Evolutionary conservation across 202 grass and related monocot species (phyloP).

Genomic region (Bolboschoenoplectus hybrid): DNA sequence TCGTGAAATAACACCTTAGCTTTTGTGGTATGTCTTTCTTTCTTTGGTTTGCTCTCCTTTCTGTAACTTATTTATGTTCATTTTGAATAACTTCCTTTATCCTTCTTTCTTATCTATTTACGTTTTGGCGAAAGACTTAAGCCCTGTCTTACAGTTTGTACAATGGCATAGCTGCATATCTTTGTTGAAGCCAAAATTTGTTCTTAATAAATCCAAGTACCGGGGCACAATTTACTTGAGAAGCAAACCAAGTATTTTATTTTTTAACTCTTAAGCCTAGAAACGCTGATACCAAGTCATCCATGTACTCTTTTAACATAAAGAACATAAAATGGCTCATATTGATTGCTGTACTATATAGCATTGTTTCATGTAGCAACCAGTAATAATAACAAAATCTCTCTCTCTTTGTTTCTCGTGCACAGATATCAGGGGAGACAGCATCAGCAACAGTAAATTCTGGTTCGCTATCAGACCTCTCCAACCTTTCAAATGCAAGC

Average conservation of each 20-base stretch:
- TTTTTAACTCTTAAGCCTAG: no score
- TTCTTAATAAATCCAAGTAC: conserved; percentile 6
- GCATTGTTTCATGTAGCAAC: not conserved
- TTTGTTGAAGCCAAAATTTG: not conserved
- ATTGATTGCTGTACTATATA: no score
- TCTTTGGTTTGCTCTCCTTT: not conserved
- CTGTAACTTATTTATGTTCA: not conserved
- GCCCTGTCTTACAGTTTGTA: not conserved
- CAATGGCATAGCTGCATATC: not conserved
- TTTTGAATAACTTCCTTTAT: not conserved
- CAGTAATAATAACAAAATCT: not conserved
- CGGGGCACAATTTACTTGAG: not conserved
- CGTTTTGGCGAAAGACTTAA: not conserved
- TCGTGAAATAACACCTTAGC: not conserved
- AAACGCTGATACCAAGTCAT: no score
- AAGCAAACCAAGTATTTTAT: not conserved
- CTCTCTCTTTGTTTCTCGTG: not conserved
- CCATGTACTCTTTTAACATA: no score
- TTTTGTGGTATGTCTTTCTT: not conserved
- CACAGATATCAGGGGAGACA: conserved; percentile 93
- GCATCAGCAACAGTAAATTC: conserved; percentile 87
- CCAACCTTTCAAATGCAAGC: conserved; percentile 86
- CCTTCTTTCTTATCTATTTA: not conserved
- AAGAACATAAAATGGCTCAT: no score
- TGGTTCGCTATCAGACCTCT: conserved; percentile 79